Evolutionary conservation across 2,329 filamentous ascomycete genomes (phyloP).

Genomic region (Zymoseptoria tritici): DNA sequence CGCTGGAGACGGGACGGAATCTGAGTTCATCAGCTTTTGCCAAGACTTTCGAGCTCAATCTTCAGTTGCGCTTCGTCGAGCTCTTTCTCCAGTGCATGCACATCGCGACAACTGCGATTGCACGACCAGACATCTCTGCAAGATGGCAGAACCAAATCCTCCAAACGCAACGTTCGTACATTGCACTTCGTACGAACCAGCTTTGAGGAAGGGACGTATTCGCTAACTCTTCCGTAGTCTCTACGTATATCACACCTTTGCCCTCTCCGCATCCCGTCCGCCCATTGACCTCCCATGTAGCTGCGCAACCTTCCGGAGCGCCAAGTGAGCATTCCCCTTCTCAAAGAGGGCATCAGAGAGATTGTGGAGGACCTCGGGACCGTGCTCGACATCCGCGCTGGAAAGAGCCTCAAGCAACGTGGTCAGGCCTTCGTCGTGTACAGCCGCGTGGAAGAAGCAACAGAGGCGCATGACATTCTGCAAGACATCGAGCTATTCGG

Average conservation of each 20-base stretch:
- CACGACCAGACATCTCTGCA: background rate
- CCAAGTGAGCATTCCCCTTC: constrained; percentile 67
- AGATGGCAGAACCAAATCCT: constrained; percentile 7
- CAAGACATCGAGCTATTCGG: constrained; percentile 91
- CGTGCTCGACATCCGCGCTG: constrained; percentile 77
- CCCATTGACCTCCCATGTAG: constrained; percentile 27
- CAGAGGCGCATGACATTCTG: constrained; percentile 75
- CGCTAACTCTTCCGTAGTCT: constrained; percentile 25
- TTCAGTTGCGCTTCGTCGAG: background rate
- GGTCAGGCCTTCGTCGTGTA: constrained; percentile 95
- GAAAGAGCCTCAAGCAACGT: constrained; percentile 84
- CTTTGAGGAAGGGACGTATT: constrained; percentile 10
- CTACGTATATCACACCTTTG: constrained; percentile 22
- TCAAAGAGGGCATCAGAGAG: constrained; percentile 64
- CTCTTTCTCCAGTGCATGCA: background rate
- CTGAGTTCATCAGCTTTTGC: background rate
- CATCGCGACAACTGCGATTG: background rate
- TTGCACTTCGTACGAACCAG: constrained; percentile 35
- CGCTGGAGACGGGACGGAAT: background rate
- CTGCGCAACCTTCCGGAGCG: constrained; percentile 81
- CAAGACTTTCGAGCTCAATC: background rate
- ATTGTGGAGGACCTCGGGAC: constrained; percentile 86
- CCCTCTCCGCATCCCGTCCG: background rate
- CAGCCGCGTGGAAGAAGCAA: constrained; percentile 69
- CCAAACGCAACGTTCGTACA: constrained; percentile 37